Evolutionary conservation across 208 protist species (phyloP), one percentile per base, ranked within the genome.

Genomic region (Acanthamoeba sp.): DNA sequence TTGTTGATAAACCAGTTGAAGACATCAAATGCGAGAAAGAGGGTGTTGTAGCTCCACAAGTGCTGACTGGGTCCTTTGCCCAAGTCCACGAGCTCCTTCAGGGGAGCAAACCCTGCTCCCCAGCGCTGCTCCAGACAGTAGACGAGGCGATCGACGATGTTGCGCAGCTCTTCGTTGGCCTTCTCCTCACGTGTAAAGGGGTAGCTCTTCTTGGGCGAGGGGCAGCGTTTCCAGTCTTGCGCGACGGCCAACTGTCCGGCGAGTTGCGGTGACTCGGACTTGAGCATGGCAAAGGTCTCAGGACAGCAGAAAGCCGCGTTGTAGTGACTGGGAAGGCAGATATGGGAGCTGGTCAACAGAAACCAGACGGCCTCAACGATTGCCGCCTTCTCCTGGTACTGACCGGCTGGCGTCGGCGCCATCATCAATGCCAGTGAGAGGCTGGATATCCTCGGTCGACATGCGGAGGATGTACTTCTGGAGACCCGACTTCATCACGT

Each of bases 1-100:
- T 57, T 24, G 52, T 57, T 57, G 52, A 57, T 57, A 16, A 57
- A 57, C 52, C 52, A 57, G 52, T 1, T 57, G 52, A 57, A 57
- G 52, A 57, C 52, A 57, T 57, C 16, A 22, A 57, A 57, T 24
- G 52, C 18, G 12, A 57, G 52, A 57, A 57, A 57, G 52, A 57
- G 52, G 52, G 52, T 57, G 18, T 57, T 57, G 52, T 57, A 22
- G 52, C 52, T 57, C 52, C 22, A 16, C 22, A 16, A 57, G 52
- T 57, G 52, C 52, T 24, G 52, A 22, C 52, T 57, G 52, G 52
- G 52, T 7, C 52, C 52, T 57, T 57, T 57, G 52, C 52, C 52
- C 18, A 57, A 34, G 59, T 66, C 59, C 59, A 66, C n/a, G n/a
- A 66, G 59, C n/a, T 66, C 59, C 59, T 66, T 66, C 27, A 66